Percentiles rank a stretch among this genome's conserved stretches.
phyloP scores from a whole-genome alignment of 768 basidiomycete genomes.

The Daedalea quercina region DNA sequence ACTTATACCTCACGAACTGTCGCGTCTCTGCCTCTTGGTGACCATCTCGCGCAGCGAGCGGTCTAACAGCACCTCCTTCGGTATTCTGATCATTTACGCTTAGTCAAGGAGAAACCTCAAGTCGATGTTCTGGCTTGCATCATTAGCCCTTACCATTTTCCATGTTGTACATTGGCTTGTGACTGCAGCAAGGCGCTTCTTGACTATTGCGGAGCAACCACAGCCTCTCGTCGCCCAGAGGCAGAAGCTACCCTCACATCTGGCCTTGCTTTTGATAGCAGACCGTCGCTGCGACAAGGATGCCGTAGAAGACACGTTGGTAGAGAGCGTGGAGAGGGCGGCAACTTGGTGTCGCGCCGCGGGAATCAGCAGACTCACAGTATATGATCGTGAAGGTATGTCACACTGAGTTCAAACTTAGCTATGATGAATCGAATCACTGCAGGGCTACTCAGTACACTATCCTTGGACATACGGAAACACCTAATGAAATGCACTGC shows the following conservation, averaged over 20 bases:
- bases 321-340: slow-evolving; percentile 46
- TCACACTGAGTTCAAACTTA: slow-evolving; percentile 7
- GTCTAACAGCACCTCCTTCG: no score
- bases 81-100: neutral
- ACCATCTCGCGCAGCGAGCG: no score
- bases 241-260: slow-evolving; percentile 54
- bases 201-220: slow-evolving; percentile 31
- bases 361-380: slow-evolving; percentile 58
- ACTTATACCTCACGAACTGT: no score
- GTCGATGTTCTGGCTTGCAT: slow-evolving; percentile 43
- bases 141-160: slow-evolving; percentile 43
- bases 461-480: slow-evolving; percentile 33
- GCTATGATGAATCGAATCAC: slow-evolving; percentile 16
- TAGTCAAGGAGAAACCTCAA: neutral
- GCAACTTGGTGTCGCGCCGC: slow-evolving; percentile 56
- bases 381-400: slow-evolving; percentile 71
- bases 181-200: slow-evolving; percentile 29
- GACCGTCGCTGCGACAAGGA: slow-evolving; percentile 25
- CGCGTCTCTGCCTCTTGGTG: no score
- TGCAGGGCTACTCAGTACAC: slow-evolving; percentile 13
- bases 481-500: slow-evolving; percentile 19
- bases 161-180: slow-evolving; percentile 51
- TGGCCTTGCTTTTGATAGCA: slow-evolving; percentile 58
- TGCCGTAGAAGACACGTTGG: slow-evolving; percentile 34
- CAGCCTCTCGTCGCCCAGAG: slow-evolving; percentile 44